Percentiles rank a stretch among this genome's conserved stretches.
Evolutionary conservation across 1,284 basidiomycete species (phyloP).

Genomic region (Cryptococcus floricola): DNA sequence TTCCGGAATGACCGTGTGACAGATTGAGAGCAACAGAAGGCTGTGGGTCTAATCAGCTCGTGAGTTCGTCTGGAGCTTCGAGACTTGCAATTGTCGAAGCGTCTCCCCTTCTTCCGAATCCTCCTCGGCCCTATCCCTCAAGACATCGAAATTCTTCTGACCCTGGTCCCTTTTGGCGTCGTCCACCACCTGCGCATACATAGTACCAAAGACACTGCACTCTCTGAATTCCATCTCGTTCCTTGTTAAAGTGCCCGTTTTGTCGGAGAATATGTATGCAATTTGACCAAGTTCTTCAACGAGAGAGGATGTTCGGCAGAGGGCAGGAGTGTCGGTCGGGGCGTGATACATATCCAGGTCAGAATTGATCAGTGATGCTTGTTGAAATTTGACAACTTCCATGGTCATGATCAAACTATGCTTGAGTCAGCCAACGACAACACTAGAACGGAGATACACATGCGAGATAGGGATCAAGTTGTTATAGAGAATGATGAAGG

Average conservation of each 20-base stretch:
- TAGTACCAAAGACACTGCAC: slow-evolving; percentile 81
- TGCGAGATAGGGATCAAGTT: slow-evolving; percentile 96
- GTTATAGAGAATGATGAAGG: slow-evolving; percentile 98
- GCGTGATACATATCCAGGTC: slow-evolving; percentile 96
- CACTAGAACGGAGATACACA: slow-evolving; percentile 16
- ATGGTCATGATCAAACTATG: slow-evolving; percentile 87
- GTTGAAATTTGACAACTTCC: slow-evolving; percentile 98
- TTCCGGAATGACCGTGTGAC: slow-evolving; percentile 99
- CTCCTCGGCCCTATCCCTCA: slow-evolving; percentile 45
- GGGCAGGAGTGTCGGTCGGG: slow-evolving; percentile 88
- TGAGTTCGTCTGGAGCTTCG: not conserved
- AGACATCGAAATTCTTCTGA: slow-evolving; percentile 48
- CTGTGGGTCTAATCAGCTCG: slow-evolving; percentile 10
- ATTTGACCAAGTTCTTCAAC: slow-evolving; percentile 99
- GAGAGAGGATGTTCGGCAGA: slow-evolving; percentile 93
- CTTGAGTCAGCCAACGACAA: not conserved
- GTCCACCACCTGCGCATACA: slow-evolving; percentile 84
- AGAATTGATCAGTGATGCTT: slow-evolving; percentile 93
- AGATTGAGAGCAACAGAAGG: slow-evolving; percentile 84
- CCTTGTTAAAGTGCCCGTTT: slow-evolving; percentile 93
- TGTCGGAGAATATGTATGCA: slow-evolving; percentile 92
- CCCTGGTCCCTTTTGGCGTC: slow-evolving; percentile 67
- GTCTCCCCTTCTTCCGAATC: slow-evolving; percentile 65
- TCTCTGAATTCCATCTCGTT: slow-evolving; percentile 99
- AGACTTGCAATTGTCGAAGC: slow-evolving; percentile 66